Base-by-base conservation (phyloP, 192 early-diverging fungal genomes). In the Podila minutissima region DNA sequence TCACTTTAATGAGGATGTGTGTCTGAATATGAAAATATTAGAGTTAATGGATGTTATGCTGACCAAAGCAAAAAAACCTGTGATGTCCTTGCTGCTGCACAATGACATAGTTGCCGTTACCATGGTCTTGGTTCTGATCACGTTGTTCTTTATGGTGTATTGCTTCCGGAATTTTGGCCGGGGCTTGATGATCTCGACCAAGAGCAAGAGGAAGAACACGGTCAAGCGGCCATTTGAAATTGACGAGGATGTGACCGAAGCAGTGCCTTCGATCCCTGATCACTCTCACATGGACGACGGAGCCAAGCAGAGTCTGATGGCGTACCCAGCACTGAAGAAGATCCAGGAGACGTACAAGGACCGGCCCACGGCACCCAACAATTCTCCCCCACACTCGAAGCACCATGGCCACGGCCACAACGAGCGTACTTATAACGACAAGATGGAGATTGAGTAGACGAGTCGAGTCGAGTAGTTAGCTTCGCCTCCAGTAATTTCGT, bases 91-190 rank as follows among this genome's bases (percentile, higher is more conserved):
- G 32, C 9, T 15, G 8, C 41, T 46, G 41, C 41, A 46, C 41
- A 46, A 46, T 46, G 41, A 46, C 41, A 46, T 73, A 81, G 77
- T 81, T 33, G 61, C 62, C 8, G 77, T 81, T 24, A 81, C 77
- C 6, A 69, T 81, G 57, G 62, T 81, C 26, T 50, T 81, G 24
- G 77, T 81, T 0, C 29, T 81, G 32, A 26, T 73, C 2, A 81
- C 77, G 0, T 32, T 81, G 15, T 69, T 81, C 70, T 69, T 60
- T 57, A 81, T 81, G 77, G 28, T 73, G 11, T 81, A 81, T 48
- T 81, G 77, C 71, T 81, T 73, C 77, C 70, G 77, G 38, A 81
- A 81, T 50, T 81, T 73, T 65, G 77, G 77, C 48, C 72, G 73
- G 66, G 77, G 77, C 10, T 22, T 81, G 28, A 32, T 81, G 57